Conservation (phyloP, 2,329 filamentous ascomycete genomes). For the Cercospora sesami region DNA sequence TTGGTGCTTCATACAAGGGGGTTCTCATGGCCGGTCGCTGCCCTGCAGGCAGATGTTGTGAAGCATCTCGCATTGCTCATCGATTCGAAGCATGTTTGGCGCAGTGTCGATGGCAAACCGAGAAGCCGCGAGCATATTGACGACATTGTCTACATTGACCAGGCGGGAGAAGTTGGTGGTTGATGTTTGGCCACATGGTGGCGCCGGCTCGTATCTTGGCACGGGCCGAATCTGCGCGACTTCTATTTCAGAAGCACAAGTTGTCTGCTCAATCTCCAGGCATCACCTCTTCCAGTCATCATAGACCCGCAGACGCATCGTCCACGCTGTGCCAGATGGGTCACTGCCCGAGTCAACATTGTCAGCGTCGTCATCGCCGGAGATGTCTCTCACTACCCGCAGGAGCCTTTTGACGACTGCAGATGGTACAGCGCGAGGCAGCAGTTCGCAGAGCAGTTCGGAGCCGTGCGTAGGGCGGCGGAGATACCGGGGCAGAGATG, state of each 20-base stretch:
- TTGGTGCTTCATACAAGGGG: conserved; percentile 63
- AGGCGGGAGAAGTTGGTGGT: background rate
- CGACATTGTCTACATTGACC: conserved; percentile 8
- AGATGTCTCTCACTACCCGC: background rate
- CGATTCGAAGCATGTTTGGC: conserved; percentile 9
- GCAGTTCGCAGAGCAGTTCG: background rate
- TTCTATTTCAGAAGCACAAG: background rate
- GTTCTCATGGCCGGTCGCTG: conserved; percentile 71
- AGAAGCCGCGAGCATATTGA: conserved; percentile 12
- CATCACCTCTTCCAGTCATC: background rate
- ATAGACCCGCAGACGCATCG: background rate
- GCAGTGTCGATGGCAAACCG: conserved; percentile 13
- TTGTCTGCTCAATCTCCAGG: background rate
- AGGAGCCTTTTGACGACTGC: background rate
- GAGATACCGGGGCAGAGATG: background rate
- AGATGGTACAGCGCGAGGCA: background rate
- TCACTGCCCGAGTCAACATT: background rate
- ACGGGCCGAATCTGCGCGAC: background rate
- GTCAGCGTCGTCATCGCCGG: background rate
- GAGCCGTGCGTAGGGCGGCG: no score
- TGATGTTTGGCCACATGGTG: background rate
- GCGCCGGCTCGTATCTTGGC: background rate
- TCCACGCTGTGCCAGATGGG: background rate
- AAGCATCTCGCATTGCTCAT: conserved; percentile 43
- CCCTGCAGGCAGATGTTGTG: conserved; percentile 51